Evolutionary conservation across 2,329 filamentous ascomycete species (phyloP).

Genomic region (Arthroderma sp.): DNA sequence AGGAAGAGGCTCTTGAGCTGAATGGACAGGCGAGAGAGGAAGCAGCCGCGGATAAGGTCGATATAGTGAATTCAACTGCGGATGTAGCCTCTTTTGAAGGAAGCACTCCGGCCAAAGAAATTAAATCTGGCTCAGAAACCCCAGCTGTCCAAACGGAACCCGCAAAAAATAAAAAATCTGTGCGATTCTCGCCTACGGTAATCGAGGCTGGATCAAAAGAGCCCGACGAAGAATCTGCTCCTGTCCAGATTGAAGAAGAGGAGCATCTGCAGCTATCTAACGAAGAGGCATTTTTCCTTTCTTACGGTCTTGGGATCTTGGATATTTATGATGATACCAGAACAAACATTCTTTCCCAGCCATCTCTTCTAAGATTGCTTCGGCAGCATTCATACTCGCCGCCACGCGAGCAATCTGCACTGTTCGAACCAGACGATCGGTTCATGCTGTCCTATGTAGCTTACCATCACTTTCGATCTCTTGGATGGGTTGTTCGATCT

Average conservation of each 20-base stretch:
- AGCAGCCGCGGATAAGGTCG: too few relatives aligned
- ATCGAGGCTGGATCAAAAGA: slow-evolving; percentile 47
- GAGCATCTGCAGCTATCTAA: slow-evolving; percentile 87
- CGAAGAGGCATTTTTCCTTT: slow-evolving; percentile 85
- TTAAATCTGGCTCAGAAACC: too few relatives aligned
- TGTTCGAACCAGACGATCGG: slow-evolving; percentile 58
- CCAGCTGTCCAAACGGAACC: slow-evolving; percentile 6
- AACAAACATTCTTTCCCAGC: slow-evolving; percentile 34
- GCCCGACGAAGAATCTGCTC: slow-evolving; percentile 11
- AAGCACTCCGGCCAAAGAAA: too few relatives aligned
- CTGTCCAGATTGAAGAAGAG: slow-evolving; percentile 33
- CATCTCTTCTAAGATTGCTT: slow-evolving; percentile 52
- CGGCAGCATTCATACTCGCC: slow-evolving; percentile 59
- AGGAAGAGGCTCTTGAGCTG: slow-evolving; percentile 31
- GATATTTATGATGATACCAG: slow-evolving; percentile 35
- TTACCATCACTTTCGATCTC: slow-evolving; percentile 90
- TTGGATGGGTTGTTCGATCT: slow-evolving; percentile 86
- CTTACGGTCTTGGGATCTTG: slow-evolving; percentile 65
- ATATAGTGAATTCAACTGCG: too few relatives aligned
- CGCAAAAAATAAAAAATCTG: slow-evolving; percentile 40
- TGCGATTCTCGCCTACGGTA: slow-evolving; percentile 56
- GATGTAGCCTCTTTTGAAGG: too few relatives aligned
- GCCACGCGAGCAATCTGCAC: slow-evolving; percentile 30
- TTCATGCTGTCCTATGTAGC: slow-evolving; percentile 80
- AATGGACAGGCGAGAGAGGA: too few relatives aligned